These are phyloP conservation scores for Emergomyces pasteurianus DNA, from an alignment of 2,329 filamentous ascomycete genomes.

Conservation along the genomic window DNA sequence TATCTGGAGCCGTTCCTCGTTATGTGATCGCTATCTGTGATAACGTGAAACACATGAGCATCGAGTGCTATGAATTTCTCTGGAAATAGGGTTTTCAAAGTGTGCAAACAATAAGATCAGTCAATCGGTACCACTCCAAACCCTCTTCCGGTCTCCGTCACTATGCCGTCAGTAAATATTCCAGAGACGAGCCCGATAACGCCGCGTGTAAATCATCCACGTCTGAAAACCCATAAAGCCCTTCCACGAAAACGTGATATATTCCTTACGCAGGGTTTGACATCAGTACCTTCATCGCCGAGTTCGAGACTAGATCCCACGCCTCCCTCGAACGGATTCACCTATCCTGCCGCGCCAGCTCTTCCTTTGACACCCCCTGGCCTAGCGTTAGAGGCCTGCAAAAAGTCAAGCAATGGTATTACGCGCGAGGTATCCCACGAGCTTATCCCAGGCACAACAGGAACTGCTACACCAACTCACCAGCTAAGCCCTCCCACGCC, in stretches of 20 bases:
- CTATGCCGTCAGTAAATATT: not conserved
- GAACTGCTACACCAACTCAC: slow-evolving; percentile 46
- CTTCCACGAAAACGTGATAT: slow-evolving; percentile 26
- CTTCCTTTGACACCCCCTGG: slow-evolving; percentile 30
- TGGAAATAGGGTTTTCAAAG: not conserved
- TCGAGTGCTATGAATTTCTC: not conserved
- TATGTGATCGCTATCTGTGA: not conserved
- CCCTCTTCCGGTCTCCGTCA: not conserved
- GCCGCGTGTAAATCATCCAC: slow-evolving; percentile 15
- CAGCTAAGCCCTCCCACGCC: slow-evolving; percentile 61
- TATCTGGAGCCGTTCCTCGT: not conserved
- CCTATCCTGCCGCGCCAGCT: slow-evolving; percentile 17
- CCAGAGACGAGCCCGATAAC: not conserved
- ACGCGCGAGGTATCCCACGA: slow-evolving; percentile 12
- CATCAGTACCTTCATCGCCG: slow-evolving; percentile 16
- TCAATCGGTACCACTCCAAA: not conserved
- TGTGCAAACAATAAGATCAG: not conserved
- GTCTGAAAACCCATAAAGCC: slow-evolving; percentile 30
- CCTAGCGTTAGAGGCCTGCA: slow-evolving; percentile 14
- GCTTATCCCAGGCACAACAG: slow-evolving; percentile 5
- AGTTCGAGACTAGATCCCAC: slow-evolving; percentile 14
- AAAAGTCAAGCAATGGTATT: slow-evolving; percentile 5
- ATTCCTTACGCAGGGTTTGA: slow-evolving; percentile 10
- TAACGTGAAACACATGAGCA: not conserved
- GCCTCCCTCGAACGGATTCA: slow-evolving; percentile 12